Evolutionary conservation across 2,329 filamentous ascomycete species (phyloP), one percentile per base, ranked within the genome.

Genomic region (Coniochaeta sp.): DNA sequence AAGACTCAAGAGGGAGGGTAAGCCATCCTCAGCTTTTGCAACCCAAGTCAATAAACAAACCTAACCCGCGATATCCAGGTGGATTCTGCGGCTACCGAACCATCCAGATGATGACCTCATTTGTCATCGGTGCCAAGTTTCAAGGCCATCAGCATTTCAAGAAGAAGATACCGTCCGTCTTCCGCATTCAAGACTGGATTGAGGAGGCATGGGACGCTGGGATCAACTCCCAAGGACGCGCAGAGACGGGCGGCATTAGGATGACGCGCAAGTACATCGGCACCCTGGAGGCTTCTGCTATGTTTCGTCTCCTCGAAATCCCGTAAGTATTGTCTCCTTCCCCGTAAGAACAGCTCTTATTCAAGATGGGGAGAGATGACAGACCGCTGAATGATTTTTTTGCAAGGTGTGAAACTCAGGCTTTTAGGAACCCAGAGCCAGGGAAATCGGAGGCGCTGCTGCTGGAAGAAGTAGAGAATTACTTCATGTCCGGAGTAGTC

Each of bases 231-330:
- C 81, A 86, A 52, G 91, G 89, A 3, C 83, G 90, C 36, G 70
- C 84, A 2, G 91, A 98, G 73, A 97, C 93, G 0, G 93, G 93
- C 2, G 91, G 92, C 1, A 89, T 98, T 64, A 85, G 79, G 64
- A 88, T 88, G n/a, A 96, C 93, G 0, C 85, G 95, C 62, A 98
- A 97, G 72, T 98, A 95, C 70, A 98, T 98, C 66, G 93, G 93
- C 17, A 97, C 93, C 1, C 87, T 91, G 9, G 93, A 98, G 79
- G 90, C 90, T 36, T n/a, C 19, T 9, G 90, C 92, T 8, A 81
- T 96, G 65, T 89, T 96, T 66, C 75, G 81, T 38, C 86, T 85
- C 64, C 77, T 93, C 8, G 78, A 82, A 4, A 89, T 96, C 62
- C 77, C 80, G 81, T 89, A 74, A 71, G 83, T 31, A 33, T 75